Conservation (phyloP, 345 rosid genomes). For the Iberis pinnata region DNA sequence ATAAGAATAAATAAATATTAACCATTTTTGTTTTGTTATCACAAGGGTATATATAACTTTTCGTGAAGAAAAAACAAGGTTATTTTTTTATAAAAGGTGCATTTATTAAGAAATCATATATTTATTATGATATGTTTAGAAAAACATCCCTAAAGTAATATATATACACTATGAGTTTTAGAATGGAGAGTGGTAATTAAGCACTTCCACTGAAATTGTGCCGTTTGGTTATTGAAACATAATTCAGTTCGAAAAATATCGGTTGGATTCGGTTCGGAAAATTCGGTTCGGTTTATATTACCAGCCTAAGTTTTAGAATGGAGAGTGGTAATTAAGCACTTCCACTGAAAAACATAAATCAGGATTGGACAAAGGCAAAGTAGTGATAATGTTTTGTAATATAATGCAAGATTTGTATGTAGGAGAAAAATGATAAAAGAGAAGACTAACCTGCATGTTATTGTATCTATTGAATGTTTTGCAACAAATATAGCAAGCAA, state of each 20-base stretch:
- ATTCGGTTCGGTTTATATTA: too few species aligned
- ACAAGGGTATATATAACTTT: not conserved
- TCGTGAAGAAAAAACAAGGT: not conserved
- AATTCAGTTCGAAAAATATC: too few species aligned
- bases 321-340: too few species aligned
- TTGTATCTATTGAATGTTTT: constrained; percentile 99
- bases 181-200: too few species aligned
- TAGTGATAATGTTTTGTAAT: not conserved
- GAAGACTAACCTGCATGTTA: constrained; percentile 84
- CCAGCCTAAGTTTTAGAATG: too few species aligned
- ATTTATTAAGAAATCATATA: too few species aligned
- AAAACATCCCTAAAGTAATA: not conserved
- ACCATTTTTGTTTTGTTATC: not conserved
- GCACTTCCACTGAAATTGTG: too few species aligned
- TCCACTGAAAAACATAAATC: too few species aligned
- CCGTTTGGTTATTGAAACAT: too few species aligned
- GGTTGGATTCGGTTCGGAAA: too few species aligned
- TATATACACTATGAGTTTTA: constrained; percentile 4
- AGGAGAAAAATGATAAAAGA: not conserved
- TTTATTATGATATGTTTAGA: too few species aligned
- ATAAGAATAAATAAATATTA: not conserved
- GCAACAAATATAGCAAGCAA: constrained; percentile 94
- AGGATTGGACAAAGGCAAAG: constrained; percentile 26
- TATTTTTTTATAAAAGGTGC: too few species aligned
- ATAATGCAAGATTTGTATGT: constrained; percentile 8